Conservation (phyloP, 306 rosid genomes). For the Macrotyloma uniflorum region DNA sequence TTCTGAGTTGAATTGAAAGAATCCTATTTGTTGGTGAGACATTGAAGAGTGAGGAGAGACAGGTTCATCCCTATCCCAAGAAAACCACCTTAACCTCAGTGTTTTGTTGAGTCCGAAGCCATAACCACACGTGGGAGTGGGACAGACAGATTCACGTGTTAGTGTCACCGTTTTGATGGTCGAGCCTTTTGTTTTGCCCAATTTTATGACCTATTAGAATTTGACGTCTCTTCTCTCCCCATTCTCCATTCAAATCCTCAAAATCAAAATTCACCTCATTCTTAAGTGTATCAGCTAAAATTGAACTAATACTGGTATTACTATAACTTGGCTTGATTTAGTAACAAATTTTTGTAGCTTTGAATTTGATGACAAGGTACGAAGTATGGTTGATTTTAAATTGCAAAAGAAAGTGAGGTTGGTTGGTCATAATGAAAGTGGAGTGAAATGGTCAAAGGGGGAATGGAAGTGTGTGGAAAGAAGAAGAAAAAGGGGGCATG, state of each 20-base stretch:
- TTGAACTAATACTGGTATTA: background rate
- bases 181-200: constrained; percentile 40
- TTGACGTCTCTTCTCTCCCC: constrained; percentile 1
- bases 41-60: constrained; percentile 12
- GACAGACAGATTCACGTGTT: constrained; percentile 53
- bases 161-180: constrained; percentile 62
- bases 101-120: constrained; percentile 33
- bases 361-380: background rate
- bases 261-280: background rate
- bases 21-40: constrained; percentile 17
- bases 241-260: background rate
- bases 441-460: constrained; percentile 54
- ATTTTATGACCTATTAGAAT: constrained; percentile 25
- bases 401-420: background rate
- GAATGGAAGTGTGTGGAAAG: constrained; percentile 46
- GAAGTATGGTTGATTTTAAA: no score
- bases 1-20: background rate
- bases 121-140: constrained; percentile 49
- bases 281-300: background rate
- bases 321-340: no score
- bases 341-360: background rate
- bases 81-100: constrained; percentile 39
- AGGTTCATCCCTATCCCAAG: constrained; percentile 42
- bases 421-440: no score
- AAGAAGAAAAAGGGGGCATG: constrained; percentile 27